These are phyloP conservation scores for Stemphylium lycopersici DNA, from an alignment of 2,329 filamentous ascomycete genomes.

Conservation along the genomic window DNA sequence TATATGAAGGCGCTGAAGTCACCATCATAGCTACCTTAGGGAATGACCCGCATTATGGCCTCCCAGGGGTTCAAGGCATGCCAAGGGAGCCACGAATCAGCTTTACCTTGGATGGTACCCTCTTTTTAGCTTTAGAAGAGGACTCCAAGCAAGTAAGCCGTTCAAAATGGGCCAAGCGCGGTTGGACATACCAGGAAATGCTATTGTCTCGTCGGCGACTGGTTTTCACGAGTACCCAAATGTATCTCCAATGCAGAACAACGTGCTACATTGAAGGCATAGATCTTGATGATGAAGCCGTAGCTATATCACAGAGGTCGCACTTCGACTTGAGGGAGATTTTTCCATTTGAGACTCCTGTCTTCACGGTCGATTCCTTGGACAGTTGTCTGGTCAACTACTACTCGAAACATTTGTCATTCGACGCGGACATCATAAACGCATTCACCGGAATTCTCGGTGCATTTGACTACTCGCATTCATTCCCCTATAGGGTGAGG, in stretches of 20 bases:
- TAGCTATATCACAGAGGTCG: no score
- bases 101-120: background rate
- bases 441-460: background rate
- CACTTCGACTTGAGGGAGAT: no score
- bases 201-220: conserved; percentile 3
- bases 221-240: conserved; percentile 5
- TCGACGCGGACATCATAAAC: background rate
- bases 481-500: background rate
- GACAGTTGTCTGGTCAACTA: no score
- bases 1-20: conserved; percentile 11
- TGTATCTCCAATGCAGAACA: conserved; percentile 3
- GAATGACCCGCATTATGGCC: conserved; percentile 2
- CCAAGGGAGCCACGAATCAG: background rate
- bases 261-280: background rate
- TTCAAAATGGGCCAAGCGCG: background rate
- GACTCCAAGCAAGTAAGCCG: fast-evolving
- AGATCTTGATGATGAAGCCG: no score
- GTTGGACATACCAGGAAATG: conserved; percentile 12
- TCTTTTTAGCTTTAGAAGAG: background rate
- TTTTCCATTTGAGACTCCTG: background rate
- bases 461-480: background rate
- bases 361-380: no score
- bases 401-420: background rate
- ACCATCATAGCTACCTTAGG: conserved; percentile 18
- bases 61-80: conserved; percentile 4